Percentiles rank a stretch among this genome's conserved stretches.
Evolutionary conservation across 2,329 filamentous ascomycete species (phyloP).

Genomic region (Tolypocladium album): DNA sequence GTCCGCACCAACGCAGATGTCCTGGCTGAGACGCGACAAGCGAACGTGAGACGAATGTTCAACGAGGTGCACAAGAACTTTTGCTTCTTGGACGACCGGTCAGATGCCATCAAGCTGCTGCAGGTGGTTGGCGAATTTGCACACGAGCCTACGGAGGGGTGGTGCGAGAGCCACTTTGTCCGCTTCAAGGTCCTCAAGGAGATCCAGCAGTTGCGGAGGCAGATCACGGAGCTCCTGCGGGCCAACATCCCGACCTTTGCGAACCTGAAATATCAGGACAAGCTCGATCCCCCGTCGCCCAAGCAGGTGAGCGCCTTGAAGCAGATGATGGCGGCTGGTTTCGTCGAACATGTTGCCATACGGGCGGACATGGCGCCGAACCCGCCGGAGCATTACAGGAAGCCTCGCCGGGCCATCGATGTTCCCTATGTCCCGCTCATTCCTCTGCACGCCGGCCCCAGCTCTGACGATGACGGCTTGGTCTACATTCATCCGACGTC

Average conservation of each 20-base stretch:
- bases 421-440: constrained; percentile 84
- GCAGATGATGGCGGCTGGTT: constrained; percentile 84
- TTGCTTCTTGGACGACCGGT: constrained; percentile 67
- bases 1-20: constrained; percentile 57
- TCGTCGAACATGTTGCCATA: constrained; percentile 89
- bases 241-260: constrained; percentile 59
- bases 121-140: constrained; percentile 83
- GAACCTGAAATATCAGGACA: constrained; percentile 44
- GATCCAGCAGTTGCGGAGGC: constrained; percentile 68
- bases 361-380: constrained; percentile 75
- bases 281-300: constrained; percentile 46
- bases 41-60: constrained; percentile 48
- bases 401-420: constrained; percentile 78
- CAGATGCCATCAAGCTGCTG: constrained; percentile 83
- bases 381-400: constrained; percentile 55
- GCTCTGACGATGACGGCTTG: constrained; percentile 44
- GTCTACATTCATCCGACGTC: constrained; percentile 87
- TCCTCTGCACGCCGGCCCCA: constrained; percentile 40
- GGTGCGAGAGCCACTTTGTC: constrained; percentile 78
- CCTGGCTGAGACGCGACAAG: constrained; percentile 58
- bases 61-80: constrained; percentile 70
- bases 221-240: constrained; percentile 72
- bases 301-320: constrained; percentile 72
- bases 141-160: constrained; percentile 58
- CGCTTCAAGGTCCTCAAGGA: constrained; percentile 81